Conservation (phyloP, 768 basidiomycete genomes). For the Hortiboletus flavorubellus region DNA sequence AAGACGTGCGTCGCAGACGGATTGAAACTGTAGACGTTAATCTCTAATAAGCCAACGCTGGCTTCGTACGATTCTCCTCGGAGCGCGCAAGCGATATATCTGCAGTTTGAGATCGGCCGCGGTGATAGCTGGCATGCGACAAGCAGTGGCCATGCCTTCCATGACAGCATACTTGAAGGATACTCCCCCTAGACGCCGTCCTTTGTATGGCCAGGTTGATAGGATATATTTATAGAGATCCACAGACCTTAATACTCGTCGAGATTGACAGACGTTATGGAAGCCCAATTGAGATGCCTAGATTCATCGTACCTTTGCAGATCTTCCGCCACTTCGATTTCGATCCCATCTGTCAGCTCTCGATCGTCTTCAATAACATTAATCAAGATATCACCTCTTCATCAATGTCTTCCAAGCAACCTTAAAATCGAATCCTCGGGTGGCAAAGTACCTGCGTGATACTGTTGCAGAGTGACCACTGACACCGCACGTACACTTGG, state of each 20-base stretch:
- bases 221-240: slow-evolving; percentile 13
- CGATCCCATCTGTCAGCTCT: slow-evolving; percentile 18
- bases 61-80: slow-evolving; percentile 25
- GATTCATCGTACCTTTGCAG: slow-evolving; percentile 21
- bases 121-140: slow-evolving; percentile 19
- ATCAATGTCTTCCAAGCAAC: slow-evolving; percentile 9
- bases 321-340: slow-evolving; percentile 19
- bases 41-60: slow-evolving; percentile 10
- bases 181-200: slow-evolving; percentile 16
- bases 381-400: slow-evolving; percentile 19
- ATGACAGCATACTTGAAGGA: slow-evolving; percentile 8
- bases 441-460: background rate
- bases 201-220: slow-evolving; percentile 1
- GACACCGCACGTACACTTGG: slow-evolving; percentile 13
- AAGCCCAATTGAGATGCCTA: slow-evolving; percentile 15
- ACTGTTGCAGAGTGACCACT: slow-evolving; percentile 8
- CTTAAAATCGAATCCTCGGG: slow-evolving; percentile 19
- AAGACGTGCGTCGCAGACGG: slow-evolving; percentile 7
- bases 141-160: slow-evolving; percentile 7
- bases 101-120: slow-evolving; percentile 21
- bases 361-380: slow-evolving; percentile 14
- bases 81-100: slow-evolving; percentile 9
- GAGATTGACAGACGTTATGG: slow-evolving; percentile 22
- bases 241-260: slow-evolving; percentile 17
- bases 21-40: slow-evolving; percentile 22